phyloP scores from a whole-genome alignment of 106 monocot species.

The Phalaenopsis equestris region DNA sequence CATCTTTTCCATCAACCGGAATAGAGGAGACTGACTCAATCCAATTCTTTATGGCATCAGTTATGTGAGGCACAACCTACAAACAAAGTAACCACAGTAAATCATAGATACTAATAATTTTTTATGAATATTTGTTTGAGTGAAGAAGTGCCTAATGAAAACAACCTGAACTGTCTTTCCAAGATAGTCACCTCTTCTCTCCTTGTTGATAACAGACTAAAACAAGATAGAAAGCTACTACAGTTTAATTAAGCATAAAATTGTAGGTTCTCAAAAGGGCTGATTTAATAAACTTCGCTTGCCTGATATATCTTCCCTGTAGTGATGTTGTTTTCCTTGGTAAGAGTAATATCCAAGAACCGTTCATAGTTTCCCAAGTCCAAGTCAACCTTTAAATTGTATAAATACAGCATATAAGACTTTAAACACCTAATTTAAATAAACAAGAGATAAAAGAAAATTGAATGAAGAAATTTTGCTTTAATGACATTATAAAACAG shows the following conservation, averaged over 20 bases:
- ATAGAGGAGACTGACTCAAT: constrained; percentile 58
- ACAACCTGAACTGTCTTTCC: constrained; percentile 90
- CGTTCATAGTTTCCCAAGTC: constrained; percentile 63
- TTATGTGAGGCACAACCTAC: constrained; percentile 77
- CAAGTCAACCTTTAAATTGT: constrained; percentile 41
- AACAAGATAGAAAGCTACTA: constrained; percentile 17
- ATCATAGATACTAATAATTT: background rate
- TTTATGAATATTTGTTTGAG: background rate
- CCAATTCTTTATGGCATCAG: constrained; percentile 74
- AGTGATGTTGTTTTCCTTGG: constrained; percentile 56
- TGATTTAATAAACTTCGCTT: background rate
- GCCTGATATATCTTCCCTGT: constrained; percentile 57
- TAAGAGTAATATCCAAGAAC: constrained; percentile 56
- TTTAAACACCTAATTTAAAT: background rate
- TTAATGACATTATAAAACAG: background rate
- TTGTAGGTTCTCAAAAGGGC: background rate
- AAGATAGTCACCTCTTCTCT: constrained; percentile 80
- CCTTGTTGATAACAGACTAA: constrained; percentile 80
- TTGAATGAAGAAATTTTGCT: background rate
- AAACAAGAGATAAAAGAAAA: background rate
- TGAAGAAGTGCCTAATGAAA: background rate
- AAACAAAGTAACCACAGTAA: background rate
- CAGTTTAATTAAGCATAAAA: background rate
- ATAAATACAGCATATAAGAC: background rate
- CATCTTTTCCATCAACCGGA: constrained; percentile 59